Conservation (phyloP, 2,329 filamentous ascomycete species). For the Hortaea sp. region DNA sequence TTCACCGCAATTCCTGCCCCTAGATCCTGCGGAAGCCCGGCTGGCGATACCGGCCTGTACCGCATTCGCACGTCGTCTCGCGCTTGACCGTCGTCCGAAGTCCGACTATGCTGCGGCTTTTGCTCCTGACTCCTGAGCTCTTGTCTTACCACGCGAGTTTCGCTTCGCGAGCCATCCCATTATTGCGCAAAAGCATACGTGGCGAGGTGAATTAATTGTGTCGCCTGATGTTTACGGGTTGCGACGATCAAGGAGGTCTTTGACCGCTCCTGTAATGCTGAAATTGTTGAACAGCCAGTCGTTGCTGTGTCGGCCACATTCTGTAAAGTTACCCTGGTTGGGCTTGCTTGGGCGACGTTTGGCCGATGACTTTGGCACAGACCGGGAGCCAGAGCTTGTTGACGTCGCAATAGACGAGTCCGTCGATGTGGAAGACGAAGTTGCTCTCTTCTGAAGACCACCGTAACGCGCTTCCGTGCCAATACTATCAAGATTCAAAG, state of each 20-base stretch:
- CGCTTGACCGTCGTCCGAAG: too few relatives aligned
- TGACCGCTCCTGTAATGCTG: slow-evolving; percentile 36
- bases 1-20: too few relatives aligned
- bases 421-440: background rate
- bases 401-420: background rate
- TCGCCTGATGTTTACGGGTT: background rate
- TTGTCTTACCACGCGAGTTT: too few relatives aligned
- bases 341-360: background rate
- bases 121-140: too few relatives aligned
- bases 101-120: too few relatives aligned
- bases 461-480: background rate
- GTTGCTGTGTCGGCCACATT: slow-evolving; percentile 41
- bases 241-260: slow-evolving; percentile 14
- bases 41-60: too few relatives aligned
- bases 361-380: background rate
- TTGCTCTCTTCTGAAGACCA: background rate
- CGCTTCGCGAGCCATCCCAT: too few relatives aligned
- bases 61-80: too few relatives aligned
- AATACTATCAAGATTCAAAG: background rate
- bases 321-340: slow-evolving; percentile 8
- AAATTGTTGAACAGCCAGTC: slow-evolving; percentile 43
- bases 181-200: too few relatives aligned
- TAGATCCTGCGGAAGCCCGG: too few relatives aligned
- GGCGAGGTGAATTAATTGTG: background rate
- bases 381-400: background rate